Evolutionary conservation across 495 filamentous ascomycete species (phyloP), one percentile per base, ranked within the genome.

Genomic region (Staphylotrichum tortipilum): DNA sequence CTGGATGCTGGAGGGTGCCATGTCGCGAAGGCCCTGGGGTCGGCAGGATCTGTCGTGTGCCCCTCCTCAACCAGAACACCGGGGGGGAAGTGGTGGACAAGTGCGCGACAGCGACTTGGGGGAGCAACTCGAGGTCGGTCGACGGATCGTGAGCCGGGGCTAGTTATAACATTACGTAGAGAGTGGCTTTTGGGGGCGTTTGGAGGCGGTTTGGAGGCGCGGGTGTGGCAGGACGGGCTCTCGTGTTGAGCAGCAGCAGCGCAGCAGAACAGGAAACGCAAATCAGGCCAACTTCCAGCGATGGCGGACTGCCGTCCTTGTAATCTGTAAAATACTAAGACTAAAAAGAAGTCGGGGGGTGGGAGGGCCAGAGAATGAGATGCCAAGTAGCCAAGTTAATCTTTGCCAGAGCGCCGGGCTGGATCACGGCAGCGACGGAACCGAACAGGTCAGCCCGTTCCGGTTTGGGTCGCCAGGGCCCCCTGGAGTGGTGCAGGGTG

Each of bases 1-100:
- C 47, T 68, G 63, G 45, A 71, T 68, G 43, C 71, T 60, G 44
- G 59, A 39, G 10, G 75, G 74, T 9, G 74, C 74, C 76, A 79
- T 79, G 26, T 56, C 24, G 23, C 4, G 17, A 22, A 2, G 6
- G 11, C 12, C 17, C 34, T 22, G 21, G 6, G 1, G 1, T 7
- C 2, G 6, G 1, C 30, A 4, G 8, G 1, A 4, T 15, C 22
- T 14, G 7, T 18, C 30, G 22, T 19, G 30, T 15, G 15, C 18
- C 21, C 30, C 22, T 43, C 31, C 40, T 28, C 18, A 28, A 42
- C 9, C 35, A 21, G n/a, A 19, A 34, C 6, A 23, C 22, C 21
- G 31, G 17, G 33, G 17, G 26, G 28, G 18, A 22, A 1, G 14
- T 8, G 33, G 4, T 45, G 41, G 7, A 28, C 33, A 11, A 42